phyloP scores from a whole-genome alignment of 805 yeast genomes.

The Cyberlindnera mrakii region DNA sequence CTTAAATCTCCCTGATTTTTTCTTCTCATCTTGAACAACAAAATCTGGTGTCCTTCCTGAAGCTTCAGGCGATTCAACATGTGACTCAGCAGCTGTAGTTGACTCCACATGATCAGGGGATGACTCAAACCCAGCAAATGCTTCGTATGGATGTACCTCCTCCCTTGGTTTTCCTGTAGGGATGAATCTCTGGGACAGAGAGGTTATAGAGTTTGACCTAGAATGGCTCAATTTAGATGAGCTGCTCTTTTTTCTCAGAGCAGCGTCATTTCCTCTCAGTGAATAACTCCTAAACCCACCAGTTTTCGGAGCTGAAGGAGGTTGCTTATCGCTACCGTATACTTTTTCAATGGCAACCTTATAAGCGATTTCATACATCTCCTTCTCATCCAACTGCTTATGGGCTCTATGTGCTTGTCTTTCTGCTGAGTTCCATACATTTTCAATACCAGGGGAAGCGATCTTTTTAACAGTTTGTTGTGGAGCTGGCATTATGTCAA shows the following conservation, averaged over 20 bases:
- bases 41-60: no score
- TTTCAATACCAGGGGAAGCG: not conserved
- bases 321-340: conserved; percentile 33
- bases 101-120: no score
- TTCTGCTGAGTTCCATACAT: not conserved
- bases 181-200: conserved; percentile 3
- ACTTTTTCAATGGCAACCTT: conserved; percentile 52
- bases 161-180: not conserved
- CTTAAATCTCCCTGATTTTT: no score
- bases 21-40: no score
- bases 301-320: conserved; percentile 3
- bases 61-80: no score
- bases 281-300: conserved; percentile 16
- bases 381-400: conserved; percentile 23
- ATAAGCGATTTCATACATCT: conserved; percentile 49
- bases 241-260: not conserved
- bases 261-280: conserved; percentile 8
- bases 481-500: conserved; percentile 11
- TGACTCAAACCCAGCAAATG: no score
- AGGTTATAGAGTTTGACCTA: conserved; percentile 11
- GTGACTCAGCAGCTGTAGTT: no score
- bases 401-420: not conserved
- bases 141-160: not conserved
- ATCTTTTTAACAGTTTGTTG: not conserved
- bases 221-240: conserved; percentile 2